These are phyloP conservation scores for Bipolaris victoriae DNA, from an alignment of 2,329 filamentous ascomycete genomes.

Conservation along the genomic window DNA sequence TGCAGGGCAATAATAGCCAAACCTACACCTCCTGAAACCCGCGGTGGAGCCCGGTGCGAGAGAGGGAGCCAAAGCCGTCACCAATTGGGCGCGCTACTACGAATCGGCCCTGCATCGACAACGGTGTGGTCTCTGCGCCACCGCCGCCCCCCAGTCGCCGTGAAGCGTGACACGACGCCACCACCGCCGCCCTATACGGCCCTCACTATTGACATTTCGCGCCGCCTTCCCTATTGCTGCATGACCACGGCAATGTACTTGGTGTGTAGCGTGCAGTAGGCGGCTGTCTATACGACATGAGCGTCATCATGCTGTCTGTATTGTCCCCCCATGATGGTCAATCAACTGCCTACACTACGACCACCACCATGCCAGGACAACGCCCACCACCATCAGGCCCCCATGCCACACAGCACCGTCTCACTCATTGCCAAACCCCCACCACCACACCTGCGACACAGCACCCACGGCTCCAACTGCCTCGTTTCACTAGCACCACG, in stretches of 20 bases:
- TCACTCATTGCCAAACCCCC: conserved; percentile 1
- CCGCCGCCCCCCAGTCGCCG: not conserved
- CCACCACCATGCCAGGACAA: not conserved
- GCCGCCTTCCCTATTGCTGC: not conserved
- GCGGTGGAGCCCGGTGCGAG: conserved; percentile 22
- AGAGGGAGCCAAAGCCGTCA: conserved; percentile 5
- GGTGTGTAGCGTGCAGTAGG: no score
- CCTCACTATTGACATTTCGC: no score
- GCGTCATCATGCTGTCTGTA: no score
- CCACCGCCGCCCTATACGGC: not conserved
- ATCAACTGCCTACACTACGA: no score
- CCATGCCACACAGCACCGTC: not conserved
- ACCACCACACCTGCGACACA: not conserved
- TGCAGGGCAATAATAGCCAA: conserved; percentile 22
- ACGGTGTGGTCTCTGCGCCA: conserved; percentile 24
- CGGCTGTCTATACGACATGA: no score
- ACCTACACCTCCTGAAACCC: conserved; percentile 32
- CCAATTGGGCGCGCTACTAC: conserved; percentile 26
- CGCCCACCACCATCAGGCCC: not conserved
- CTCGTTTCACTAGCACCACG: conserved; percentile 22
- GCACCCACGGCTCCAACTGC: conserved; percentile 12
- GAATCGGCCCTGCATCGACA: conserved; percentile 29
- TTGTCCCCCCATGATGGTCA: no score
- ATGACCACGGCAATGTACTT: conserved; percentile 5
- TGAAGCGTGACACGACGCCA: conserved; percentile 14